Evolutionary conservation across 2,329 filamentous ascomycete genomes (phyloP), one percentile per base, ranked within the genome.

Genomic region (Colletotrichum brevisporum): DNA sequence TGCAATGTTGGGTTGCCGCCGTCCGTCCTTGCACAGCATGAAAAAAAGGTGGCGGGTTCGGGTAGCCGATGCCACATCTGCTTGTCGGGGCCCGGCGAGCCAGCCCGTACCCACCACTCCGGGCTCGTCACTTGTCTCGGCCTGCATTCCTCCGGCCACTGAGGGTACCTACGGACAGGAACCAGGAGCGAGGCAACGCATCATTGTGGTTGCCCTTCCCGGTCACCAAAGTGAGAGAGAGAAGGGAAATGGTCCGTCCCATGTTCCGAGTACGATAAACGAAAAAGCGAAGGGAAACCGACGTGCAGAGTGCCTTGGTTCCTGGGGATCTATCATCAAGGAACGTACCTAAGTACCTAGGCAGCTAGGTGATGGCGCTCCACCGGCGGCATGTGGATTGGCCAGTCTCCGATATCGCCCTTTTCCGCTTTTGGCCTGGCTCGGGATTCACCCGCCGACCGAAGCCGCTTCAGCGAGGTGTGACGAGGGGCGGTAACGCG

Each of bases 11-110:
- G 12, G 50, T 64, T 48, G 50, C 48, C 45, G 50, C 41, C 62
- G 31, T 47, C 65, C 65, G 48, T 58, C 47, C 59, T 59, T 64
- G 36, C 65, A 58, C 27, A 26, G 15, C 60, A 64, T 55, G 52
- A 69, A 69, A 69, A 66, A 36, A 69, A 45, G 67, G 67, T 69
- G 67, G 67, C 63, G 56, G 67, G 63, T 45, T 51, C 31, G 51
- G 43, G 45, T 41, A 67, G 52, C 66, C 50, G 63, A 39, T 69
- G 67, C 50, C 51, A 69, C 67, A 61, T 61, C 45, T 51, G 50
- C 48, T 55, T 43, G 55, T 60, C 67, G 67, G 56, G 55, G 56
- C 62, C 67, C 62, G 67, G 62, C 67, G 67, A 69, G 63, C 50
- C 56, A 31, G 43, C 54, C 21, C 31, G 24, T 47, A 63, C 51